phyloP scores from a whole-genome alignment of 192 early-diverging fungal species.

The Gonapodya prolifera region DNA sequence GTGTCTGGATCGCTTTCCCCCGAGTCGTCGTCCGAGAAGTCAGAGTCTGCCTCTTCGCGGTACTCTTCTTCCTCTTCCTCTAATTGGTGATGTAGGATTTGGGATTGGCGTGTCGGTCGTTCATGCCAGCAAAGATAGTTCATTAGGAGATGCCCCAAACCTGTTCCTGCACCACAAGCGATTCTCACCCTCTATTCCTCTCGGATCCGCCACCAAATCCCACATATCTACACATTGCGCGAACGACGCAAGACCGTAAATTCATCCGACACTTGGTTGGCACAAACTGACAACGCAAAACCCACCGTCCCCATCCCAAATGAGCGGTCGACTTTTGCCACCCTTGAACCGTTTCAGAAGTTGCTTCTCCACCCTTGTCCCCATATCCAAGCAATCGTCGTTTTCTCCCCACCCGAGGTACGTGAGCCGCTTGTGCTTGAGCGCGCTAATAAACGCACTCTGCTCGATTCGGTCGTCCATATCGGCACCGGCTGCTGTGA shows the following conservation, averaged over 20 bases:
- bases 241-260: background rate
- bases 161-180: background rate
- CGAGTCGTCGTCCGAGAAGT: background rate
- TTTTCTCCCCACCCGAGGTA: background rate
- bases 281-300: background rate
- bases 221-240: too few species aligned
- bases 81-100: background rate
- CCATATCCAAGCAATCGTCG: background rate
- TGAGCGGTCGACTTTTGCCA: background rate
- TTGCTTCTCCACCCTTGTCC: background rate
- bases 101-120: background rate
- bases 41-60: background rate
- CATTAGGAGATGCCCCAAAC: background rate
- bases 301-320: background rate
- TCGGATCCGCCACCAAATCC: background rate
- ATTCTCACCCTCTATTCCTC: background rate
- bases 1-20: background rate
- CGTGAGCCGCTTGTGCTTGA: background rate
- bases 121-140: background rate
- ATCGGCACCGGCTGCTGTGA: background rate
- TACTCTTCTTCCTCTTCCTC: background rate
- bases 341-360: background rate
- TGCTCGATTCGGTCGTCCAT: background rate
- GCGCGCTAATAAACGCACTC: background rate
- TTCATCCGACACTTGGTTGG: background rate